phyloP scores from a whole-genome alignment of 2,329 filamentous ascomycete genomes.

The Sporothrix variecibatus region DNA sequence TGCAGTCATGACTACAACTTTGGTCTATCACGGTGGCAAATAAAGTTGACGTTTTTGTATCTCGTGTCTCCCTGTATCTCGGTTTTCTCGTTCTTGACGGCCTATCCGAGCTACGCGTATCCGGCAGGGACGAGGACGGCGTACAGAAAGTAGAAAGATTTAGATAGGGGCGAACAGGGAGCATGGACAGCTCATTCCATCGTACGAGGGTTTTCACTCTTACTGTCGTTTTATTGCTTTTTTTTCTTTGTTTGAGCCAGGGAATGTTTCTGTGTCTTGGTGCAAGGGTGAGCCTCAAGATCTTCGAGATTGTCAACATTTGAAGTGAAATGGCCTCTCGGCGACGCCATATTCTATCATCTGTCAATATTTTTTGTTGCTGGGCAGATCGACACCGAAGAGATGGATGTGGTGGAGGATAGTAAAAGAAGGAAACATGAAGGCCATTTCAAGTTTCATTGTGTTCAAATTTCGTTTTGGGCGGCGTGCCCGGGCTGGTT shows the following conservation, averaged over 20 bases:
- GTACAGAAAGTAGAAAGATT: neutral
- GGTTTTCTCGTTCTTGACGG: neutral
- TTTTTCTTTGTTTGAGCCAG: neutral
- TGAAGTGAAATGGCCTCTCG: neutral
- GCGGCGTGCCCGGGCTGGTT: conserved; percentile 5
- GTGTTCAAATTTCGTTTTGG: neutral
- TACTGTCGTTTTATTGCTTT: neutral
- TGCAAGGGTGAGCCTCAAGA: neutral
- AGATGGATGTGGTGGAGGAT: neutral
- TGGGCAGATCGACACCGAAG: neutral
- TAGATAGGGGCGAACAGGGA: neutral
- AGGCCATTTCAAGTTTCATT: neutral
- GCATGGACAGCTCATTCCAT: neutral
- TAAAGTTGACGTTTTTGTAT: neutral
- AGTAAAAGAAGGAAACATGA: neutral
- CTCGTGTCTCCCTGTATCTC: neutral
- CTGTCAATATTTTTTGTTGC: conserved; percentile 1
- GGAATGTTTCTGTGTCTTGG: neutral
- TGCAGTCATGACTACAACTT: neutral
- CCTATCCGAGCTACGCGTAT: neutral
- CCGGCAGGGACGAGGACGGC: neutral
- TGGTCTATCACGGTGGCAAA: conserved; percentile 1
- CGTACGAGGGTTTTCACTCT: neutral
- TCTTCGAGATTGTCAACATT: neutral
- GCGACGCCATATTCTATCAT: neutral